Base-by-base conservation (phyloP, 805 yeast species). In the Suhomyces kilbournensis region DNA sequence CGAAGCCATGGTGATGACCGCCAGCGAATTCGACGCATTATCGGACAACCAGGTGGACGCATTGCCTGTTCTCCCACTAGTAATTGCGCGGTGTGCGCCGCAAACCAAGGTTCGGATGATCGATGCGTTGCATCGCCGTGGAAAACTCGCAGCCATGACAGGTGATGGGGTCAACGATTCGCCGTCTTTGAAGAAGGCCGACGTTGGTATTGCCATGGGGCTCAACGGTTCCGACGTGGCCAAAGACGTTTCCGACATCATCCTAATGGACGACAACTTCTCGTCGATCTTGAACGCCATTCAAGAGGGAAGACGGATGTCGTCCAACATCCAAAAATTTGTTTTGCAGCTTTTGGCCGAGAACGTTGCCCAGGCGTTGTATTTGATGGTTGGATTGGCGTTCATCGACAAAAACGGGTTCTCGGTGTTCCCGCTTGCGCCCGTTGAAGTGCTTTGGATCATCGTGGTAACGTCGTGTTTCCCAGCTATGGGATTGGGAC, bases 11-110 rank as follows among this genome's bases (percentile, higher is more conserved):
- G 86, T 85, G 26, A 84, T 88, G 89, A 82, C 90, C 7, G 94
- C 92, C 3, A 60, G 76, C 48, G 84, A 86, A 54, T 88, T 87
- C 69, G 93, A 87, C 64, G 74, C 75, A 3, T 72, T 87, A 49
- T 54, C 77, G 2, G 89, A 86, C 51, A 81, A 73, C 1, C 77
- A 86, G 59, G 76, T 88, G 57, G 93, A 87, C 60, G 61, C 60
- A 1, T 65, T 72, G 46, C 90, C 90, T 1, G 84, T 83, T 7
- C 71, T 87, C 48, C 93, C 93, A 1, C 72, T 86, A 49, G 94
- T 87, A 26, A 83, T 88, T 69, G 94, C 94, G 3, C 76, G 94
- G 56, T 88, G 93, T 71, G 88, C 93, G 4, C 94, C 93, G 2
- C 86, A 84, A 65, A 87, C 92, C 20, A 87, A 88, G 66, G 93